A percentile compares a stretch with the other conserved stretches of the same genome.
These are phyloP conservation scores for Alternaria tenuissima DNA, from an alignment of 2,329 filamentous ascomycete genomes.

Conservation along the genomic window DNA sequence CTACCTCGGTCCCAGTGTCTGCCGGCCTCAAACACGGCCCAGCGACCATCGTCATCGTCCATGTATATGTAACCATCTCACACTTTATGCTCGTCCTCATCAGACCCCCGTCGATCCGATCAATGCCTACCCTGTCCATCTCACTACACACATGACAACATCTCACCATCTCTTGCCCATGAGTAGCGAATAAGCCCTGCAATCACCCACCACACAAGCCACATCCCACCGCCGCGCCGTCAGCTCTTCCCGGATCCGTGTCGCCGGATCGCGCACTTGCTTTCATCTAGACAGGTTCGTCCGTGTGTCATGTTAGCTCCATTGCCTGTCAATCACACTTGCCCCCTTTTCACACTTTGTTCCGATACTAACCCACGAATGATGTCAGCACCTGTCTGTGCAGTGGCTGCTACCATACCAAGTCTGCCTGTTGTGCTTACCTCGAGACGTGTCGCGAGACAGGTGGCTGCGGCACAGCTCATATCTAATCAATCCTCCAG, in stretches of 20 bases:
- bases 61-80: neutral
- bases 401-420: neutral
- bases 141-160: neutral
- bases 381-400: neutral
- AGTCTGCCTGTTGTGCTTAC: neutral
- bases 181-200: neutral
- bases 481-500: neutral
- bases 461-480: neutral
- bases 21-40: neutral
- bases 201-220: neutral
- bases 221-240: neutral
- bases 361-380: neutral
- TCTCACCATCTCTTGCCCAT: neutral
- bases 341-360: neutral
- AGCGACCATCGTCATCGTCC: neutral
- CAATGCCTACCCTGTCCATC: neutral
- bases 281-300: neutral
- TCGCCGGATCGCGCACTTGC: neutral
- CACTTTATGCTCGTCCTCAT: neutral
- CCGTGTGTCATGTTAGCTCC: neutral
- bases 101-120: neutral
- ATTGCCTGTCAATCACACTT: neutral
- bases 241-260: neutral
- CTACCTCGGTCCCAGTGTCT: neutral
- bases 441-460: neutral